A percentile compares a stretch with the other conserved stretches of the same genome.
Evolutionary conservation across 2,329 filamentous ascomycete species (phyloP).

Genomic region (Tolypocladium capitatum): DNA sequence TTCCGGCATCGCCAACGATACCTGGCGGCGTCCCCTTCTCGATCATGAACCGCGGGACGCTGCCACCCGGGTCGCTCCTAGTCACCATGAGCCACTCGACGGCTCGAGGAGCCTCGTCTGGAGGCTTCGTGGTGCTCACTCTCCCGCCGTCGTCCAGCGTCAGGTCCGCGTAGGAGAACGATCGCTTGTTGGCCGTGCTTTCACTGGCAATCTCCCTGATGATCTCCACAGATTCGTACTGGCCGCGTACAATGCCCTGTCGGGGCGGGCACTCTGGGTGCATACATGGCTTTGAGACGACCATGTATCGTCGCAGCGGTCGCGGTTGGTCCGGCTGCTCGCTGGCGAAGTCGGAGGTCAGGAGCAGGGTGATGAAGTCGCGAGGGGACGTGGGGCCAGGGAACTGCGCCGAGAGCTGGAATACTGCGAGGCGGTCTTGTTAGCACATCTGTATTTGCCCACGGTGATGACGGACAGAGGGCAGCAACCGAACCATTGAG

Average conservation of each 20-base stretch:
- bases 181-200: slow-evolving; percentile 20
- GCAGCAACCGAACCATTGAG: slow-evolving; percentile 37
- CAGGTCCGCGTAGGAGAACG: slow-evolving; percentile 19
- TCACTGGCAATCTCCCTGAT: slow-evolving; percentile 66
- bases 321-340: slow-evolving; percentile 23
- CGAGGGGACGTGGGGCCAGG: slow-evolving; percentile 76
- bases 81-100: slow-evolving; percentile 92
- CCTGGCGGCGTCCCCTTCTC: slow-evolving; percentile 74
- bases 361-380: slow-evolving; percentile 72
- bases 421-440: slow-evolving; percentile 44
- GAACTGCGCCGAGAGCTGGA: slow-evolving; percentile 78
- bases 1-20: slow-evolving; percentile 65
- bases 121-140: slow-evolving; percentile 6
- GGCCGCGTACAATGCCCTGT: slow-evolving; percentile 64
- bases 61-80: slow-evolving; percentile 76
- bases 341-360: slow-evolving; percentile 49
- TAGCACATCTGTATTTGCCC: neutral
- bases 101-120: slow-evolving; percentile 9
- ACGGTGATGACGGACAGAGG: neutral
- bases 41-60: slow-evolving; percentile 81
- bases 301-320: slow-evolving; percentile 57
- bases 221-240: slow-evolving; percentile 85
- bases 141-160: slow-evolving; percentile 13
- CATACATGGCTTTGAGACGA: slow-evolving; percentile 72
- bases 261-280: slow-evolving; percentile 61